Conservation (phyloP, 1,284 basidiomycete species). For the Cryptococcus hybrid region DNA sequence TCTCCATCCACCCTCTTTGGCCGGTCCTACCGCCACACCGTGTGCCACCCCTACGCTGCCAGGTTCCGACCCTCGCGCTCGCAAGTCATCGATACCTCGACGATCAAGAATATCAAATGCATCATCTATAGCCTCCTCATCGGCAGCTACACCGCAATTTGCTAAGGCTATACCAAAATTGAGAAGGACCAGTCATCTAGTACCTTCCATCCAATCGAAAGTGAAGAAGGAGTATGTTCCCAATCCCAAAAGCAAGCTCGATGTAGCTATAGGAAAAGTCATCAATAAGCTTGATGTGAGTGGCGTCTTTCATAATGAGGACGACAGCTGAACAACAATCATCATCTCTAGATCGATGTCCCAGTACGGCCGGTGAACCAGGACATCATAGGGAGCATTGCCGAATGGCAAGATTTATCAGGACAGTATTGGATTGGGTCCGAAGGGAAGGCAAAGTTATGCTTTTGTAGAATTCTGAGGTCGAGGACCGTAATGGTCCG, state of each 20-base stretch:
- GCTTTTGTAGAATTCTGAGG: conserved; percentile 87
- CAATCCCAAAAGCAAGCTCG: conserved; percentile 82
- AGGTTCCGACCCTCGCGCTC: background rate
- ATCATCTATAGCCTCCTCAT: background rate
- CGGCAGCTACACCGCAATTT: background rate
- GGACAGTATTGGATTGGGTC: conserved; percentile 96
- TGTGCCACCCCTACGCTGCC: background rate
- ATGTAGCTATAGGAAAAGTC: conserved; percentile 86
- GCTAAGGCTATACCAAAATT: background rate
- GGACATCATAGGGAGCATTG: conserved; percentile 5
- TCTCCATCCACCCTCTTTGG: background rate
- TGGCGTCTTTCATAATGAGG: background rate
- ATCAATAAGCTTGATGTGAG: conserved; percentile 78
- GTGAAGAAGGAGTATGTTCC: conserved; percentile 69
- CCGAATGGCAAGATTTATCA: conserved; percentile 78
- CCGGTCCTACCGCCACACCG: background rate
- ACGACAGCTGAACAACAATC: background rate
- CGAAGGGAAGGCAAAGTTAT: conserved; percentile 69
- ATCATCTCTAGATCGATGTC: conserved; percentile 55
- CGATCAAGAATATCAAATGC: background rate
- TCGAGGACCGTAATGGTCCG: conserved; percentile 93
- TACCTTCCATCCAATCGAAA: background rate
- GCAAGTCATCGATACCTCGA: background rate
- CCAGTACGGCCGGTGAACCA: conserved; percentile 69
- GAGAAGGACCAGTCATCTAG: background rate